These are phyloP conservation scores for Polyplosphaeria fusca DNA, from an alignment of 495 filamentous ascomycete species.

Conservation along the genomic window DNA sequence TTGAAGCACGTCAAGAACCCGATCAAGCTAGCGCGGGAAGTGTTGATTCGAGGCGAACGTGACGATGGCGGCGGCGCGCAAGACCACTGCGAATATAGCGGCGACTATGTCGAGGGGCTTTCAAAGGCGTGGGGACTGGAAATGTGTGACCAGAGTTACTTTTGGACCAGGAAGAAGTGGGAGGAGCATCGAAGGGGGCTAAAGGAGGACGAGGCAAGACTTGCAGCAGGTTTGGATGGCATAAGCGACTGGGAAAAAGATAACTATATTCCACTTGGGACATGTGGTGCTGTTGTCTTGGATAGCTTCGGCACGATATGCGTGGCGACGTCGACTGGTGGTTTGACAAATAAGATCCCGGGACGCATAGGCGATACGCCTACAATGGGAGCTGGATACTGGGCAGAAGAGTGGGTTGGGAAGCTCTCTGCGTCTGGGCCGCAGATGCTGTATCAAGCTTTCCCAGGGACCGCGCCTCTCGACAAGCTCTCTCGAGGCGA, in stretches of 20 bases:
- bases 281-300: slow-evolving; percentile 77
- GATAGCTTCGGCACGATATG: slow-evolving; percentile 70
- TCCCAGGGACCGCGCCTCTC: not conserved
- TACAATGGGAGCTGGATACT: slow-evolving; percentile 80
- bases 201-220: slow-evolving; percentile 46
- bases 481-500: slow-evolving; percentile 30
- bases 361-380: slow-evolving; percentile 87
- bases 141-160: slow-evolving; percentile 67
- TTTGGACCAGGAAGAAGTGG: slow-evolving; percentile 76
- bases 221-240: not conserved
- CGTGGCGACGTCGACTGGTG: slow-evolving; percentile 81
- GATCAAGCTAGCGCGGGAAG: slow-evolving; percentile 67
- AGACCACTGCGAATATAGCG: slow-evolving; percentile 67
- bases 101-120: slow-evolving; percentile 61
- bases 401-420: slow-evolving; percentile 72
- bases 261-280: slow-evolving; percentile 76
- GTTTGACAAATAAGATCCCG: slow-evolving; percentile 83
- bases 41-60: slow-evolving; percentile 62
- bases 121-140: slow-evolving; percentile 66
- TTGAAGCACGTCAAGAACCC: slow-evolving; percentile 73
- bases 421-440: not conserved
- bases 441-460: slow-evolving; percentile 29
- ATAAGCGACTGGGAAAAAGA: slow-evolving; percentile 45
- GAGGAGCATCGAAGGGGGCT: slow-evolving; percentile 73
- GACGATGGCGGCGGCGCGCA: slow-evolving; percentile 46